Percentiles rank a stretch among this genome's conserved stretches.
These are phyloP conservation scores for Oldenlandia corymbosa DNA, from an alignment of 257 asterid species.

Conservation along the genomic window DNA sequence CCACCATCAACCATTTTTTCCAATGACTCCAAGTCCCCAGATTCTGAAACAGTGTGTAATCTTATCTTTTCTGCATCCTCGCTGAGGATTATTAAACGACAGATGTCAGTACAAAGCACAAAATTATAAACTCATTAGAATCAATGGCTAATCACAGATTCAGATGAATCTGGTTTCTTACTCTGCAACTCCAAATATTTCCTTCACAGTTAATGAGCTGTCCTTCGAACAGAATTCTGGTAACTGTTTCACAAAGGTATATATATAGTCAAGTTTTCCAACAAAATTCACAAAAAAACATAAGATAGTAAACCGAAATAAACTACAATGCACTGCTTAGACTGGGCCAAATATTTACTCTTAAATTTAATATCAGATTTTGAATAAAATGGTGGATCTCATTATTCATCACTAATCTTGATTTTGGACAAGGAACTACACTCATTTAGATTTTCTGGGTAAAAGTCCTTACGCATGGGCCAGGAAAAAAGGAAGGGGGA, in stretches of 20 bases:
- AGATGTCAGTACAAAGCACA: neutral
- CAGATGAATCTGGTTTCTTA: slow-evolving; percentile 39
- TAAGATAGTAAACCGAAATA: neutral
- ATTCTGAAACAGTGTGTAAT: slow-evolving; percentile 69
- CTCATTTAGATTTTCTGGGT: neutral
- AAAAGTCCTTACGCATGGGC: neutral
- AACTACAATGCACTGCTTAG: neutral
- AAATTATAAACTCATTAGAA: slow-evolving; percentile 7
- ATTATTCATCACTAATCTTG: neutral
- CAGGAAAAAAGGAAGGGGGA: too few species aligned
- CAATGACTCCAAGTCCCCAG: slow-evolving; percentile 64
- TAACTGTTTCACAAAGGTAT: slow-evolving; percentile 43
- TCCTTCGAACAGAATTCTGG: slow-evolving; percentile 85
- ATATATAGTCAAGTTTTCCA: slow-evolving; percentile 7
- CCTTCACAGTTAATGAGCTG: slow-evolving; percentile 76
- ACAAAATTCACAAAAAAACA: slow-evolving; percentile 1
- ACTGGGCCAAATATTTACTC: neutral
- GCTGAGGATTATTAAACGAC: slow-evolving; percentile 31
- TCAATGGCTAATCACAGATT: neutral
- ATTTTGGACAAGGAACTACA: neutral
- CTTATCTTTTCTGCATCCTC: slow-evolving; percentile 95
- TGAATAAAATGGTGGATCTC: neutral
- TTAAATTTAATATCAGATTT: neutral
- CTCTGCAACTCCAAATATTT: slow-evolving; percentile 91
- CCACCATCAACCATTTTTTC: slow-evolving; percentile 66